Evolutionary conservation across 805 yeast species (phyloP).

Genomic region (Yamadazyma endophytica): DNA sequence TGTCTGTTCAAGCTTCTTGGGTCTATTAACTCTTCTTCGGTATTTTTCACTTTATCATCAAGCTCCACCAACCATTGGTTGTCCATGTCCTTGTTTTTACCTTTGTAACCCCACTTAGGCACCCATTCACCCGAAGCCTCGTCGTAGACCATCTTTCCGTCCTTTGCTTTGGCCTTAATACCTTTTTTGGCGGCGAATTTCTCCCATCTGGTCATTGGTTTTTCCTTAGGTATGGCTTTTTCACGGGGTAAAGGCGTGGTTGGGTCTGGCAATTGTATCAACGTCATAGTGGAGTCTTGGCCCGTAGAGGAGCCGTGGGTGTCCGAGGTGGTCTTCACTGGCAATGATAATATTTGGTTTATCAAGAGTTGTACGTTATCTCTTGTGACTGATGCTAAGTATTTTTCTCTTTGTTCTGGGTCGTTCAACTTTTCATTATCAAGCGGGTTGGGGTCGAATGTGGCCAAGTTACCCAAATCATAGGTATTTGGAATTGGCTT

Average conservation of each 20-base stretch:
- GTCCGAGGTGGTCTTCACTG: constrained; percentile 83
- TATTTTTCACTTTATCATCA: constrained; percentile 60
- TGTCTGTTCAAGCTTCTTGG: constrained; percentile 80
- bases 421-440: constrained; percentile 58
- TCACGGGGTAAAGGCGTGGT: constrained; percentile 85
- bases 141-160: constrained; percentile 85
- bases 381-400: constrained; percentile 66
- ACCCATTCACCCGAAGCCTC: constrained; percentile 94
- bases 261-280: constrained; percentile 83
- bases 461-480: constrained; percentile 88
- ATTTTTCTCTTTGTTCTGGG: constrained; percentile 54
- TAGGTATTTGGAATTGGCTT: constrained; percentile 85
- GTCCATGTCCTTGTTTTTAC: constrained; percentile 83
- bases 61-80: constrained; percentile 96
- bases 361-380: constrained; percentile 90
- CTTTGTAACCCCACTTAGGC: constrained; percentile 97
- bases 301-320: constrained; percentile 55
- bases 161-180: constrained; percentile 82
- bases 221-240: constrained; percentile 89
- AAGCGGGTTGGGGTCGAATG: constrained; percentile 85
- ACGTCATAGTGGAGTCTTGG: constrained; percentile 71
- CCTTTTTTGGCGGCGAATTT: constrained; percentile 94
- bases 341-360: constrained; percentile 86
- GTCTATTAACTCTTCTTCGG: constrained; percentile 63
- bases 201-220: constrained; percentile 95